Base-by-base conservation (phyloP, 148 eudicot species). In the Vaccinium vitisidaea region DNA sequence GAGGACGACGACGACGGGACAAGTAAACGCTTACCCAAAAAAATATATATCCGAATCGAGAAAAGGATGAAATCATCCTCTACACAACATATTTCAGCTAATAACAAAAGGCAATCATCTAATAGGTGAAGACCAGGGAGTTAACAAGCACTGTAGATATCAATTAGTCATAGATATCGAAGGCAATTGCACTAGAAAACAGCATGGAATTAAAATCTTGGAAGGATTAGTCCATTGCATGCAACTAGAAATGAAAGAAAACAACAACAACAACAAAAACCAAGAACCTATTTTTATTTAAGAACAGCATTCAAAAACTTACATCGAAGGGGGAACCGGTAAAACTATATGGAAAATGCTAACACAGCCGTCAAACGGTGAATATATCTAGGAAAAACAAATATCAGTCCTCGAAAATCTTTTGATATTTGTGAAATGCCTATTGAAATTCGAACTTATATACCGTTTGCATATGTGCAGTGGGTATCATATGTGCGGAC, bases 181-280 rank as follows among this genome's bases (percentile, higher is more conserved):
- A 21, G 23, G 52, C 80, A 76, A 46, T 48, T 10, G 27, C 50
- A 19, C 9, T 32, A 36, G n/a, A 36, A 32, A 73, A 39, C 21
- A 15, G 49, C 16, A 9, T 2, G 50, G n/a, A 43, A 23, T n/a
- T 15, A 30, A 82, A 81, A 49, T 49, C 15, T 73, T 19, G 39
- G n/a, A 18, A 15, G 77, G 49, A 50, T 23, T 77, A 30, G 36
- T 77, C 80, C 59, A 77, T 39, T 77, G 80, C 80, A 61, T 61
- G 83, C 23, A 81, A 63, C 1, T 21, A n/a, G 74, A 61, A 63
- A 81, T 65, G 39, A 52, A 77, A 32, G 36, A 32, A 32, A 32
- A 32, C 36, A 32, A 32, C 36, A 32, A 32, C 36, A 32, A 27
- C 30, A 32, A 32, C n/a, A 32, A 32, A 32, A 43, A 43, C 6